Evolutionary conservation across 108 stramenopile species (phyloP), one percentile per base, ranked within the genome.

Genomic region (Cyclotella baltica): DNA sequence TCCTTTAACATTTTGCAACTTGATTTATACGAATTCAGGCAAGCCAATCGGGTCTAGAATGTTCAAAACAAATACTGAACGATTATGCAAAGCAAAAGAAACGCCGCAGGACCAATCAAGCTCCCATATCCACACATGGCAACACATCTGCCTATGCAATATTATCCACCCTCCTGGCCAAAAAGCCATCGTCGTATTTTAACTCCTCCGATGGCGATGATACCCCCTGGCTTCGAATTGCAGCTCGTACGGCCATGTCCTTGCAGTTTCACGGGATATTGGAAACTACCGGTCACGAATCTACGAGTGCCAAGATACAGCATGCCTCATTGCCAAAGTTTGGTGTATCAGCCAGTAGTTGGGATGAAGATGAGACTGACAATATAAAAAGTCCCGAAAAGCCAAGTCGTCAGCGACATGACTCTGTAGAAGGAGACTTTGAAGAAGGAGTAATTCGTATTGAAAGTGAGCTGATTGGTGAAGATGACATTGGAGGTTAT

Each of bases 41-140:
- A 70, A 96, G 92, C 62, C 92, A 96, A 80, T 90, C 94, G 29
- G 94, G 94, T 28, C 80, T 96, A 28, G 94, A 93, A 68, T 90
- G 90, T 30, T 90, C 94, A 13, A 93, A 92, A 57, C 82, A 88
- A 68, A 83, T 84, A 10, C 48, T 95, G 57, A 87, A 88, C 20
- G 87, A 93, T 63, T 86, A 91, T 52, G 64, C 76, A 19, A 85
- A 82, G 25, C 67, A 84, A 0, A 67, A 81, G 43, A 86, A 70
- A 68, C 73, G 79, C 10, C 62, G 76, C 62, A 85, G 56, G 75
- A 72, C 47, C 76, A 76, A 67, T 64, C 70, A 51, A 62, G 16
- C 62, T 0, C 19, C 69, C 55, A 13, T 56, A 10, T 37, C 72
- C 8, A 33, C 73, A 15, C 46, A 43, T 29, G 75, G 63, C 8